Percentiles rank a stretch among this genome's conserved stretches.
These are phyloP conservation scores for Sporobolomyces pararoseus DNA, from an alignment of 768 basidiomycete species.

Conservation along the genomic window DNA sequence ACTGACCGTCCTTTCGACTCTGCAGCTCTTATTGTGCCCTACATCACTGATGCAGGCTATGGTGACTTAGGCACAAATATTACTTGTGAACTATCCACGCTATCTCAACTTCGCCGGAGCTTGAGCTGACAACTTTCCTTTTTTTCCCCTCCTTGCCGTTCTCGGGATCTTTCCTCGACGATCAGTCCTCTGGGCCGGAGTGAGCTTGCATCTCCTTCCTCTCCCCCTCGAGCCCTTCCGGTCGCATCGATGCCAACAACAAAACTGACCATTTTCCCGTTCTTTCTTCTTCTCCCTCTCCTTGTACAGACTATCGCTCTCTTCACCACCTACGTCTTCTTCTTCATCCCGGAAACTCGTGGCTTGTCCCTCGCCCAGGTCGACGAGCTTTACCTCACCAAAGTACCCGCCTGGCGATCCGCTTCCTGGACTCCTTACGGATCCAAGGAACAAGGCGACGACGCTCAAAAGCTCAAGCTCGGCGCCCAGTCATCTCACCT, in stretches of 20 bases:
- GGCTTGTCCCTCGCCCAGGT: conserved; percentile 32
- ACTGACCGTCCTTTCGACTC: no score
- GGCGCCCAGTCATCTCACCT: conserved; percentile 19
- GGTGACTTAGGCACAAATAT: conserved; percentile 31
- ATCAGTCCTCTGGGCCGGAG: conserved; percentile 1
- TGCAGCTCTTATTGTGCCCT: conserved; percentile 16
- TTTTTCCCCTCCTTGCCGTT: background rate
- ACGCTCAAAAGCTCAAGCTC: conserved; percentile 37
- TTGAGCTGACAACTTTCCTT: background rate
- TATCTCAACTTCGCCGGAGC: no score
- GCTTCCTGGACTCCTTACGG: conserved; percentile 28
- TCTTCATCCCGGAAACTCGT: conserved; percentile 38
- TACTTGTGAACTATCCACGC: background rate
- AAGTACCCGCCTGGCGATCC: conserved; percentile 29
- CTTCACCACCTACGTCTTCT: conserved; percentile 27
- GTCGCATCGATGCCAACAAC: no score
- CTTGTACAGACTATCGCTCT: conserved; percentile 14
- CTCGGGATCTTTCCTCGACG: no score
- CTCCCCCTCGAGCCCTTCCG: no score
- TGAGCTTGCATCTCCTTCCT: no score
- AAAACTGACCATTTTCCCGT: background rate
- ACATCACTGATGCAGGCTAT: conserved; percentile 40
- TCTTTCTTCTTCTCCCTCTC: no score
- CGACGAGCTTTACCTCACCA: conserved; percentile 37
- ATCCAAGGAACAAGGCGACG: conserved; percentile 24